Evolutionary conservation across 441 rosid species (phyloP).

Genomic region (Hura crepitans): DNA sequence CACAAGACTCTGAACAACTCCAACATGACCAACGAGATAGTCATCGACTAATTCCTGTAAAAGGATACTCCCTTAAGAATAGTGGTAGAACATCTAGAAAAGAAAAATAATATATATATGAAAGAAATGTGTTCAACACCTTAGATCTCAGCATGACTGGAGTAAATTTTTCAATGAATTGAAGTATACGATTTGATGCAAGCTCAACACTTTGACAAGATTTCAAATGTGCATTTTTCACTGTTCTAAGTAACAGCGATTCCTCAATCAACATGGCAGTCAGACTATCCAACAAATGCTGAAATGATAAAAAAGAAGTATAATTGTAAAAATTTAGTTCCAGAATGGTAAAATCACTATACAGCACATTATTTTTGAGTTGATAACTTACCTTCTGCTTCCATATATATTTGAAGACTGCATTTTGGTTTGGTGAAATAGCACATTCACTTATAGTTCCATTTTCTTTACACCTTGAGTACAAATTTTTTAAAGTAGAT

Average conservation of each 20-base stretch:
- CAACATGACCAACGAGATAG: conserved; percentile 47
- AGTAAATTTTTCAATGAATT: conserved; percentile 52
- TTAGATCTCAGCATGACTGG: conserved; percentile 57
- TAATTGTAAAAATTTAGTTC: conserved; percentile 8
- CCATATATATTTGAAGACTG: conserved; percentile 60
- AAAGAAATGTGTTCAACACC: conserved; percentile 44
- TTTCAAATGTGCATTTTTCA: conserved; percentile 51
- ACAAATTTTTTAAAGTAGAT: conserved; percentile 40
- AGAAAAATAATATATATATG: conserved; percentile 1
- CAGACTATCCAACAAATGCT: conserved; percentile 76
- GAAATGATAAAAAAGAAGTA: conserved; percentile 32
- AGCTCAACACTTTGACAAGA: conserved; percentile 57
- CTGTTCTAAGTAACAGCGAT: conserved; percentile 54
- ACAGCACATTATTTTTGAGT: conserved; percentile 4
- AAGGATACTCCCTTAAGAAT: conserved; percentile 29
- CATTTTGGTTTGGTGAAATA: conserved; percentile 49
- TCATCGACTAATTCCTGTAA: conserved; percentile 72
- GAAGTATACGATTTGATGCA: conserved; percentile 39
- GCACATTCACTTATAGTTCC: conserved; percentile 33
- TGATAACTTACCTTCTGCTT: conserved; percentile 62
- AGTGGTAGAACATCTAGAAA: conserved; percentile 22
- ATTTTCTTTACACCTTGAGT: conserved; percentile 28
- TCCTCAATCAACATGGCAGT: conserved; percentile 56
- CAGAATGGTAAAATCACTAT: not conserved
- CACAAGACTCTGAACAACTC: conserved; percentile 26